These are phyloP conservation scores for Encephalitozoon cuniculi DNA, from an alignment of 371 early-diverging fungal species.

Conservation along the genomic window DNA sequence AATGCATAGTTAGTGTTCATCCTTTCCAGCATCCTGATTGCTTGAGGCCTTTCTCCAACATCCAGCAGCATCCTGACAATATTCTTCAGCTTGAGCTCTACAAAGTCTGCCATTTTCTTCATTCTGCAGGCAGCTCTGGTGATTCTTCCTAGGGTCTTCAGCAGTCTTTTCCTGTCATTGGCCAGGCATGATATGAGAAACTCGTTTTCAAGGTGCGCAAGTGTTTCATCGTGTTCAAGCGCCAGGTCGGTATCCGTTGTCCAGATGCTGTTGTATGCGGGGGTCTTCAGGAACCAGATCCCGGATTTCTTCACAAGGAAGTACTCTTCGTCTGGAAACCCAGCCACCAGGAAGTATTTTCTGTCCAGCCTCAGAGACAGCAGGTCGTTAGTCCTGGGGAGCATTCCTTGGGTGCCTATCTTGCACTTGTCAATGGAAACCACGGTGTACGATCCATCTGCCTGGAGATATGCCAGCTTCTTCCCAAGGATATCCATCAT, in stretches of 20 bases:
- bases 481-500: constrained; percentile 41
- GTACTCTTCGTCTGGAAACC: constrained; percentile 35
- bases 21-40: not conserved
- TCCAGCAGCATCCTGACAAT: constrained; percentile 2
- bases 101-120: constrained; percentile 6
- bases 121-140: not conserved
- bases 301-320: constrained; percentile 14
- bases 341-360: constrained; percentile 48
- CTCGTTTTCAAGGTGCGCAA: constrained; percentile 32
- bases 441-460: constrained; percentile 33
- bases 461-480: constrained; percentile 34
- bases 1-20: constrained; percentile 29
- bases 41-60: constrained; percentile 7
- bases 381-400: not conserved
- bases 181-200: constrained; percentile 10
- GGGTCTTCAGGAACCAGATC: constrained; percentile 31
- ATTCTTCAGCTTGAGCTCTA: constrained; percentile 17
- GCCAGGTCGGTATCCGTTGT: constrained; percentile 11
- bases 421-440: constrained; percentile 32
- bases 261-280: constrained; percentile 13
- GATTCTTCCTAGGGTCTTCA: not conserved
- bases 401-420: not conserved
- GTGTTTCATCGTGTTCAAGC: constrained; percentile 25
- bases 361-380: constrained; percentile 24
- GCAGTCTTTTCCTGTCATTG: not conserved